Evolutionary conservation across 1,284 basidiomycete species (phyloP).

Genomic region (Puccinia coronata): DNA sequence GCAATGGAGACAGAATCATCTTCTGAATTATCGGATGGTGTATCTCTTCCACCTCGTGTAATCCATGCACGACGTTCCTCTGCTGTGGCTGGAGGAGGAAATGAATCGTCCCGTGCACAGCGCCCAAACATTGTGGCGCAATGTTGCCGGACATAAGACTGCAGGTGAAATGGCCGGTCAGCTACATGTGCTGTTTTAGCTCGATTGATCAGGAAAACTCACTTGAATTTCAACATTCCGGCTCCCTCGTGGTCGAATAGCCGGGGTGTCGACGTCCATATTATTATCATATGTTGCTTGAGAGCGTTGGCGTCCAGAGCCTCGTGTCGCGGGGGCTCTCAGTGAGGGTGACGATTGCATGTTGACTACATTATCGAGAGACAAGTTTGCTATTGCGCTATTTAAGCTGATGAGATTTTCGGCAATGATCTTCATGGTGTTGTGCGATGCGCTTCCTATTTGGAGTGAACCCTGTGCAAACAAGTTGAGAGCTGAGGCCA

Average conservation of each 20-base stretch:
- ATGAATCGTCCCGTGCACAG: neutral
- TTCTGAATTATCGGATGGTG: neutral
- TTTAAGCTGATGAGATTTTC: neutral
- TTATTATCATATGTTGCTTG: neutral
- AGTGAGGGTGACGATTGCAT: neutral
- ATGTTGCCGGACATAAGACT: slow-evolving; percentile 9
- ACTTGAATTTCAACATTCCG: neutral
- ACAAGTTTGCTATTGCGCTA: neutral
- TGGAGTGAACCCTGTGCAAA: neutral
- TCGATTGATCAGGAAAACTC: neutral
- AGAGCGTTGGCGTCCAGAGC: neutral
- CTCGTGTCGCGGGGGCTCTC: neutral
- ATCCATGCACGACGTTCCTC: slow-evolving; percentile 4
- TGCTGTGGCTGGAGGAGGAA: slow-evolving; percentile 7
- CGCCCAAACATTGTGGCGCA: slow-evolving; percentile 28
- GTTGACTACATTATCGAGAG: neutral
- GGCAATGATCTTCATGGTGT: neutral
- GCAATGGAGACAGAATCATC: neutral
- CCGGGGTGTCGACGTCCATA: neutral
- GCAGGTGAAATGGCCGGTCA: neutral
- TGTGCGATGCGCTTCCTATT: neutral
- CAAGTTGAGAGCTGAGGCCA: neutral
- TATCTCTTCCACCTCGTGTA: neutral
- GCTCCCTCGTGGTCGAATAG: neutral
- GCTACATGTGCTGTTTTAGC: neutral